These are phyloP conservation scores for Trichoderma koningii DNA, from an alignment of 2,329 filamentous ascomycete genomes.

Conservation along the genomic window DNA sequence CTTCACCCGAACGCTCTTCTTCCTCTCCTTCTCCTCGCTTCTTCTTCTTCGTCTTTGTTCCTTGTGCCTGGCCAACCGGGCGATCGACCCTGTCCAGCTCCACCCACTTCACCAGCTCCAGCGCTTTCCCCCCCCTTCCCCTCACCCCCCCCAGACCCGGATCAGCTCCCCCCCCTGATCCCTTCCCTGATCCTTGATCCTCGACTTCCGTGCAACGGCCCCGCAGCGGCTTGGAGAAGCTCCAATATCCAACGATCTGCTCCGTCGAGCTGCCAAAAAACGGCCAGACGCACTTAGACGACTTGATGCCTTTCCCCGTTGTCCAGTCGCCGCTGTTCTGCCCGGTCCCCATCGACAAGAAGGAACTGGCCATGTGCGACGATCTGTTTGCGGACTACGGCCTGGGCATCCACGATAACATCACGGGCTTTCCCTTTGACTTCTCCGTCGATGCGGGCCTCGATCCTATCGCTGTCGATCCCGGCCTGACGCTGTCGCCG, in stretches of 20 bases:
- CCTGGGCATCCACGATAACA: slow-evolving; percentile 21
- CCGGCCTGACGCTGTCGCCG: slow-evolving; percentile 21
- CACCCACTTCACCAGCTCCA: slow-evolving; percentile 17
- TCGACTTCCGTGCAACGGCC: slow-evolving; percentile 20
- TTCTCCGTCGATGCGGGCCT: not conserved
- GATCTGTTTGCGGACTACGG: slow-evolving; percentile 20
- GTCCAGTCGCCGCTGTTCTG: not conserved
- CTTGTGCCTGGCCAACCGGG: slow-evolving; percentile 1
- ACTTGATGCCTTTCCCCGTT: not conserved
- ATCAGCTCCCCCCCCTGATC: slow-evolving; percentile 8
- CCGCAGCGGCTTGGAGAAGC: slow-evolving; percentile 23
- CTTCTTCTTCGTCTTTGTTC: not conserved
- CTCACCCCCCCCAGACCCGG: not conserved
- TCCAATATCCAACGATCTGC: not conserved
- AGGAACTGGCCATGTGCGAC: slow-evolving; percentile 16
- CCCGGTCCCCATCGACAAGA: not conserved
- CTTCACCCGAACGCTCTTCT: not conserved
- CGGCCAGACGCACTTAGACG: not conserved
- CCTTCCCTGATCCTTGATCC: not conserved
- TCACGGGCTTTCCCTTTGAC: slow-evolving; percentile 22
- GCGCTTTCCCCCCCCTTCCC: slow-evolving; percentile 7
- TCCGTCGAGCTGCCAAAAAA: slow-evolving; percentile 6
- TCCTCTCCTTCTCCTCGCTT: too few relatives aligned
- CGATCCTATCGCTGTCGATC: slow-evolving; percentile 20
- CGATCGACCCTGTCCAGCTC: slow-evolving; percentile 17